Conservation (phyloP, 768 basidiomycete genomes). For the Russula earlei region DNA sequence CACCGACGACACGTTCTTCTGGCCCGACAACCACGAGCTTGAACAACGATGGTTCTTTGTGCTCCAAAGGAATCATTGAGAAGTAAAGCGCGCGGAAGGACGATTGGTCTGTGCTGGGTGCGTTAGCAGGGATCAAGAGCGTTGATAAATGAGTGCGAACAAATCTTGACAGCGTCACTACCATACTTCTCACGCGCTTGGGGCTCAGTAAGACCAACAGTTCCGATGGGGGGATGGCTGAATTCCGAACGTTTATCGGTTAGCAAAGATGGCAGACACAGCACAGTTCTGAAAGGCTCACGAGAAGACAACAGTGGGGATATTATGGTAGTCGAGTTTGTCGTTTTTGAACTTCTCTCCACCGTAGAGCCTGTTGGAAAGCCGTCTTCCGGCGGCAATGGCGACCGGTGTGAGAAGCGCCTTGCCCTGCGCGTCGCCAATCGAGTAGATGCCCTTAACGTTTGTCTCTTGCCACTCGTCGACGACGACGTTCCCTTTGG, state of each 20-base stretch:
- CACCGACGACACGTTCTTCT: slow-evolving; percentile 92
- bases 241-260: neutral
- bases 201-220: slow-evolving; percentile 90
- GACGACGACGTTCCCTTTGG: slow-evolving; percentile 77
- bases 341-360: slow-evolving; percentile 77
- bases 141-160: slow-evolving; percentile 37
- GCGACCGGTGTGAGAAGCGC: slow-evolving; percentile 93
- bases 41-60: slow-evolving; percentile 93
- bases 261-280: neutral
- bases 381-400: slow-evolving; percentile 86
- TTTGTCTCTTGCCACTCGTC: slow-evolving; percentile 86
- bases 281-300: slow-evolving; percentile 33
- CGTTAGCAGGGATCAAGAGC: neutral
- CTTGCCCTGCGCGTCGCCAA: slow-evolving; percentile 93
- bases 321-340: slow-evolving; percentile 81
- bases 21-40: slow-evolving; percentile 82
- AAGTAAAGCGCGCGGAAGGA: slow-evolving; percentile 84
- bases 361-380: slow-evolving; percentile 88
- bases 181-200: slow-evolving; percentile 86
- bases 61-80: slow-evolving; percentile 78
- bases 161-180: slow-evolving; percentile 82
- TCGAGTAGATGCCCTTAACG: slow-evolving; percentile 61
- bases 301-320: slow-evolving; percentile 96
- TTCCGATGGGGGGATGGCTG: slow-evolving; percentile 92
- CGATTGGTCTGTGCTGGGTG: slow-evolving; percentile 51